A percentile compares a stretch with the other conserved stretches of the same genome.
phyloP scores from a whole-genome alignment of 139 green algal species.

The Volvox reticuliferus region DNA sequence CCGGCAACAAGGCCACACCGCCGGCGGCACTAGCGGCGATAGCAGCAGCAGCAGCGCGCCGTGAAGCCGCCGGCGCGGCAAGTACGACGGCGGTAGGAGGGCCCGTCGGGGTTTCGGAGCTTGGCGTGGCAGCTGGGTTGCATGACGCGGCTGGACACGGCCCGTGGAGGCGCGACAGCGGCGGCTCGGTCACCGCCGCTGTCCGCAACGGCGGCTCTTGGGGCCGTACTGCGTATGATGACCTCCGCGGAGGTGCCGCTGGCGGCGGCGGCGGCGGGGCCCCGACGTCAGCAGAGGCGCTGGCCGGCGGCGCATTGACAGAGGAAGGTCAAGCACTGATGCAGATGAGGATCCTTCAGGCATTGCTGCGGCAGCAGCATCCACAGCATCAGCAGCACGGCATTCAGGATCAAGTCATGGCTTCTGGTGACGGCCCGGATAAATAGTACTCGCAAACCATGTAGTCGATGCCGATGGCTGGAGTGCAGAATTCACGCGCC shows the following conservation, averaged over 20 bases:
- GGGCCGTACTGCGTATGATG: not conserved
- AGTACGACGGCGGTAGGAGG: not conserved
- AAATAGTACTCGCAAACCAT: too few relatives aligned
- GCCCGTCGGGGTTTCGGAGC: not conserved
- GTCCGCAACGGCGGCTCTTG: not conserved
- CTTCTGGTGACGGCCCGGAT: too few relatives aligned
- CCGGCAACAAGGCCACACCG: not conserved
- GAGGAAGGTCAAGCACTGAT: not conserved
- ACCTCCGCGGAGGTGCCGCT: not conserved
- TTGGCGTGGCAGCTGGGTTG: not conserved
- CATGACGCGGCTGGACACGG: not conserved
- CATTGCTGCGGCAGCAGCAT: not conserved
- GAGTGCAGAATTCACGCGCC: too few relatives aligned
- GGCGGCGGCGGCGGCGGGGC: not conserved
- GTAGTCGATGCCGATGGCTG: too few relatives aligned
- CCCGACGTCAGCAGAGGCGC: not conserved
- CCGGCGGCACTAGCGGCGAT: not conserved
- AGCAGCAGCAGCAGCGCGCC: too few relatives aligned
- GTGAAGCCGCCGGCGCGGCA: not conserved
- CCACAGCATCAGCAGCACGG: not conserved
- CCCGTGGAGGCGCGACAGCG: not conserved
- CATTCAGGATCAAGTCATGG: not conserved
- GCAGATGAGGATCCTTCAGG: not conserved
- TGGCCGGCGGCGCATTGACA: not conserved
- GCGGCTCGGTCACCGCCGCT: not conserved